Evolutionary conservation across 139 green algal species (phyloP).

Genomic region (Chlorella sp.): DNA sequence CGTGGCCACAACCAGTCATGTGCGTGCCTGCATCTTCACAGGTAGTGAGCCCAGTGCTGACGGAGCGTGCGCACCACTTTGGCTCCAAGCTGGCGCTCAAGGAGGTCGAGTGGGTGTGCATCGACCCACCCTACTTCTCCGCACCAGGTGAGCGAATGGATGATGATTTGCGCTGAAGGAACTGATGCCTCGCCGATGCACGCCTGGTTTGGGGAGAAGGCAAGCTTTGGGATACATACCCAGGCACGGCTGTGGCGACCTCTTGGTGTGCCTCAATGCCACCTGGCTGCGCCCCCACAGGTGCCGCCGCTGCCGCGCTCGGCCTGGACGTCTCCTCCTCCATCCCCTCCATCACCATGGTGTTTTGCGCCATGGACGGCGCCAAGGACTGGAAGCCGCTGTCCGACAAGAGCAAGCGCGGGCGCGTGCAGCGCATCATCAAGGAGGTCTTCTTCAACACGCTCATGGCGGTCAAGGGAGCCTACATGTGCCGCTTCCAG

Average conservation of each 20-base stretch:
- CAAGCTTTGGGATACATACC: too few species aligned
- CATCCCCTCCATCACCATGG: conserved; percentile 22
- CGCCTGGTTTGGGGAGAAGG: too few species aligned
- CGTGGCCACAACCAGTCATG: too few species aligned
- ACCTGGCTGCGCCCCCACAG: neutral
- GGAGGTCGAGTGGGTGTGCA: conserved; percentile 9
- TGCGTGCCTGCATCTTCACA: too few species aligned
- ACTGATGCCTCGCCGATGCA: too few species aligned
- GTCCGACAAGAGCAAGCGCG: neutral
- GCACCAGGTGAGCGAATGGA: conserved; percentile 9
- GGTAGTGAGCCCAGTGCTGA: neutral
- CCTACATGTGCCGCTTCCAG: conserved; percentile 40
- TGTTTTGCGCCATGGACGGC: conserved; percentile 23
- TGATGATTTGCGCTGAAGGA: too few species aligned
- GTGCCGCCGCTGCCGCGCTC: neutral
- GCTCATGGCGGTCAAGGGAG: neutral
- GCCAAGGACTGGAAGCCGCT: conserved; percentile 14
- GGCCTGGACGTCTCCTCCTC: neutral
- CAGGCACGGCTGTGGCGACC: too few species aligned
- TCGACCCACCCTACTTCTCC: conserved; percentile 4
- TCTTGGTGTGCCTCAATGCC: too few species aligned
- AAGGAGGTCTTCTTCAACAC: neutral
- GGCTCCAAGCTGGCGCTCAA: conserved; percentile 9
- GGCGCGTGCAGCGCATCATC: neutral
- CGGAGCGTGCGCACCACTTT: neutral